A percentile compares a stretch with the other conserved stretches of the same genome.
These are phyloP conservation scores for Blastobotrys terrestris DNA, from an alignment of 805 yeast species.

Conservation along the genomic window DNA sequence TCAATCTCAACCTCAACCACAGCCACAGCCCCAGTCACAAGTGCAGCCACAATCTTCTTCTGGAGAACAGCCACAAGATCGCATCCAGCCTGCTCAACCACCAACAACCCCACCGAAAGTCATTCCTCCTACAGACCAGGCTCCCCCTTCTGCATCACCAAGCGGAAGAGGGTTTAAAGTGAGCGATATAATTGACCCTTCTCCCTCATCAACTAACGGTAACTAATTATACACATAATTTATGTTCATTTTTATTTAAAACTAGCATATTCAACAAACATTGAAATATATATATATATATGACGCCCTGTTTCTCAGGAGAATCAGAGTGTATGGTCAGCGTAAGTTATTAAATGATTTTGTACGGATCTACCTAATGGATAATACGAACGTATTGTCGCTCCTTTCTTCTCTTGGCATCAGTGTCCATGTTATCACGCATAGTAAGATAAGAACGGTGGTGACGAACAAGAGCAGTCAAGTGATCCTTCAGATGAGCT, in stretches of 20 bases:
- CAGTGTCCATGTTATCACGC: slow-evolving; percentile 12
- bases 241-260: neutral
- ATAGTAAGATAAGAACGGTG: slow-evolving; percentile 10
- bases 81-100: too few species aligned
- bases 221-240: neutral
- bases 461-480: slow-evolving; percentile 16
- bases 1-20: neutral
- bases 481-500: slow-evolving; percentile 13
- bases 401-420: slow-evolving; percentile 13
- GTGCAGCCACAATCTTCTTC: neutral
- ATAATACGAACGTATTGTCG: slow-evolving; percentile 10
- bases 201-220: neutral
- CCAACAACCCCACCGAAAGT: neutral
- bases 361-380: neutral
- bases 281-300: too few species aligned
- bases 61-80: too few species aligned
- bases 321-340: too few species aligned
- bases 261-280: neutral
- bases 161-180: neutral
- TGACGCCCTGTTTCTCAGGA: too few species aligned
- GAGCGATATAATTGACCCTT: neutral
- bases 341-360: neutral
- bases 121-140: neutral
- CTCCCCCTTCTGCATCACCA: neutral
- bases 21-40: neutral